Percentiles rank a stretch among this genome's conserved stretches.
Conservation (phyloP, 140 eudicot species). For the Oenanthe javanica region DNA sequence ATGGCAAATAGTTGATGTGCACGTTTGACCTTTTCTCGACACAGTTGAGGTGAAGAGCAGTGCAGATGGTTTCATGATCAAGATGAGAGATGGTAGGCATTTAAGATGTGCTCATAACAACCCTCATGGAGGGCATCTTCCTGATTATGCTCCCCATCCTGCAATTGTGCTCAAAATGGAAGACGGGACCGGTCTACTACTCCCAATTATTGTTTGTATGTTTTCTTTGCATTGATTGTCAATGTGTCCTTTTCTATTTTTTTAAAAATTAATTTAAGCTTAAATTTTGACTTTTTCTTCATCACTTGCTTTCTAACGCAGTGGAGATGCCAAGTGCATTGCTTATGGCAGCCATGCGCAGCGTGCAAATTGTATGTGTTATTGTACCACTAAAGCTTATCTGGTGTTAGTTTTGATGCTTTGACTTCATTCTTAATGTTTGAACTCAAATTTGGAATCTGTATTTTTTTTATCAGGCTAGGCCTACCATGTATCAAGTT, state of each 20-base stretch:
- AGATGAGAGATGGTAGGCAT: slow-evolving; percentile 82
- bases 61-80: slow-evolving; percentile 74
- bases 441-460: background rate
- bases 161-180: slow-evolving; percentile 95
- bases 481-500: slow-evolving; percentile 92
- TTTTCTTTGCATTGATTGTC: slow-evolving; percentile 7
- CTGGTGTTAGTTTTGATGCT: background rate
- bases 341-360: slow-evolving; percentile 91
- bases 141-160: slow-evolving; percentile 91
- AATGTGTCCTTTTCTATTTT: background rate
- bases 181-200: slow-evolving; percentile 91
- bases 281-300: background rate
- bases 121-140: slow-evolving; percentile 86
- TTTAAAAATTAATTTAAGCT: too few species aligned
- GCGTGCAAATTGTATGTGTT: slow-evolving; percentile 77
- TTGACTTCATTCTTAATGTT: background rate
- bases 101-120: slow-evolving; percentile 83
- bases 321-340: slow-evolving; percentile 97
- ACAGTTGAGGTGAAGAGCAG: slow-evolving; percentile 91
- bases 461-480: slow-evolving; percentile 43
- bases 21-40: slow-evolving; percentile 7
- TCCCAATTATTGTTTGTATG: slow-evolving; percentile 91
- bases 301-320: slow-evolving; percentile 25
- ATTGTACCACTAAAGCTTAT: background rate
- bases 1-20: slow-evolving; percentile 2